Conservation (phyloP, 345 rosid species). For the Melastoma malabathricum region DNA sequence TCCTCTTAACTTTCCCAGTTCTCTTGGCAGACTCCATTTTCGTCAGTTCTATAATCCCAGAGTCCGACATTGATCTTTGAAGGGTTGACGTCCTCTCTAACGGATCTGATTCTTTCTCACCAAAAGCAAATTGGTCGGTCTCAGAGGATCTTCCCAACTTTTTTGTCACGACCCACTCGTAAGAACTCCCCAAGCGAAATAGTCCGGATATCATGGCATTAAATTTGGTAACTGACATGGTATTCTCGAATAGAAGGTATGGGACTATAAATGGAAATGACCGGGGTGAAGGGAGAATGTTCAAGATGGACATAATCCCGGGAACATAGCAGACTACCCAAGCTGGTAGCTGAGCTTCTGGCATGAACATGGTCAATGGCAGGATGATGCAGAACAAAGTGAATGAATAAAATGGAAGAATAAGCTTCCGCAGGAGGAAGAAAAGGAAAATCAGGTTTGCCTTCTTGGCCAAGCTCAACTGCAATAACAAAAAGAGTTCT, state of each 20-base stretch:
- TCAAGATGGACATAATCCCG: slow-evolving; percentile 70
- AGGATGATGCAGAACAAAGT: slow-evolving; percentile 91
- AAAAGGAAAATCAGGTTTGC: slow-evolving; percentile 77
- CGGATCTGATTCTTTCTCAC: slow-evolving; percentile 44
- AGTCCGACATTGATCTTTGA: slow-evolving; percentile 50
- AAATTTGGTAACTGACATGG: slow-evolving; percentile 95
- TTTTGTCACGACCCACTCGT: slow-evolving; percentile 90
- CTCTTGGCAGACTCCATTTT: slow-evolving; percentile 41
- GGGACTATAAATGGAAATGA: slow-evolving; percentile 91
- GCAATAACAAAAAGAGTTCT: slow-evolving; percentile 8
- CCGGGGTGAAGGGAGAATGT: slow-evolving; percentile 69
- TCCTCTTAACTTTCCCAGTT: slow-evolving; percentile 26
- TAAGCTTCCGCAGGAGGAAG: slow-evolving; percentile 75
- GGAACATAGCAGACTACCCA: slow-evolving; percentile 94
- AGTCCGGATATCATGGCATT: slow-evolving; percentile 93
- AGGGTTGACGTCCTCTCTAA: slow-evolving; percentile 20
- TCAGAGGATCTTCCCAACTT: slow-evolving; percentile 89
- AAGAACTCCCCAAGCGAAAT: slow-evolving; percentile 66
- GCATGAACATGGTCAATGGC: slow-evolving; percentile 79
- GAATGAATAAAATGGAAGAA: slow-evolving; percentile 88
- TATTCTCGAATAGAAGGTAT: slow-evolving; percentile 87
- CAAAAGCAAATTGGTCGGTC: slow-evolving; percentile 62
- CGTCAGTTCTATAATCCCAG: slow-evolving; percentile 50
- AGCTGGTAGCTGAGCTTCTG: slow-evolving; percentile 80
- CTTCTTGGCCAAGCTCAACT: slow-evolving; percentile 62